Base-by-base conservation (phyloP, 2,329 filamentous ascomycete genomes). In the Colletotrichum cuscutae region DNA sequence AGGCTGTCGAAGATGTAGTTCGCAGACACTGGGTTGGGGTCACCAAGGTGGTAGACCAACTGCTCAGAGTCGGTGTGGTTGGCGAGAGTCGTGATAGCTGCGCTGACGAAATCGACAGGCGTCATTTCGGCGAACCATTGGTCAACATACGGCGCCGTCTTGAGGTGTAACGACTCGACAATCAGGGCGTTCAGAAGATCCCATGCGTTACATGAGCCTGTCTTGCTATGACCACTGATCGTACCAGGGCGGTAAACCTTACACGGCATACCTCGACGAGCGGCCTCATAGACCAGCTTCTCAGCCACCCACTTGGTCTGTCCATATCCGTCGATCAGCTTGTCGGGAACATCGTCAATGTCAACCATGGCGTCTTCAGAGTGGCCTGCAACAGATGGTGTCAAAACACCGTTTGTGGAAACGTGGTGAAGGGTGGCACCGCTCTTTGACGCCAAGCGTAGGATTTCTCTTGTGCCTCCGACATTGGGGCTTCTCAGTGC, bases 111-210 rank as follows among this genome's bases (percentile, higher is more conserved):
- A 81, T 96, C 93, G 15, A 95, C 94, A 0, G 94, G 93, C 0
- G 94, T 95, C 93, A 95, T 95, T 82, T 96, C 94, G 1, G 93
- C 89, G 62, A 91, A 89, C 94, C 94, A 96, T 54, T 91, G 91
- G 62, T 92, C 87, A 4, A 95, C 90, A 65, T 93, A 87, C 0
- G 94, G 93, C 1, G 89, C 89, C 76, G 89, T 89, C 6, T 93
- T 93, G 4, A 95, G 86, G 65, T 93, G 90, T 49, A 95, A 86
- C 0, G 93, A 95, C 79, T 95, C 94, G 1, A 95, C 92, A 30
- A 95, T 87, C 68, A 96, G 80, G 0, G 94, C 93, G 65, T 92
- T 94, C 58, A 96, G 84, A 24, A 96, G 83, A 86, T 96, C 94
- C 84, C 91, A 95, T 0, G 93, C 90, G 77, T 96, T 96, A 0